phyloP scores from a whole-genome alignment of 1,284 basidiomycete genomes.

The Thelephora terrestris region DNA sequence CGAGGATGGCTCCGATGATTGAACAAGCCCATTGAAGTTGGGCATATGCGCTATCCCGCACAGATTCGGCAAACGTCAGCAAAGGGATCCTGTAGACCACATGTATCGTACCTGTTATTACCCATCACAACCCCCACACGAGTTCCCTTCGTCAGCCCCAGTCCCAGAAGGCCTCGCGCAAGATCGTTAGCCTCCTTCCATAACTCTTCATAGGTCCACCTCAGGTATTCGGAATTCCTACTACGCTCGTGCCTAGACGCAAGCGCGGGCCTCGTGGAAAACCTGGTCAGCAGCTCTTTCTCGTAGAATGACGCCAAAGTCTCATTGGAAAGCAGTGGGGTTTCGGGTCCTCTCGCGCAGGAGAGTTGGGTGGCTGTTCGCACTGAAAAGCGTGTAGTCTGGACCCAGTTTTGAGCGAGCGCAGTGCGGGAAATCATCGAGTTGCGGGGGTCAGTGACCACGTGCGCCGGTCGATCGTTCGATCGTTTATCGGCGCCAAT shows the following conservation, averaged over 20 bases:
- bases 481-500: too few relatives aligned
- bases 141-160: conserved; percentile 72
- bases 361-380: conserved; percentile 23
- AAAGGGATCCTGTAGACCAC: not conserved
- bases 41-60: conserved; percentile 53
- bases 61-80: conserved; percentile 1
- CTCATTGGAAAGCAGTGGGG: conserved; percentile 47
- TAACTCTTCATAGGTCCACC: conserved; percentile 69
- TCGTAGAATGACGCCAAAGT: conserved; percentile 61
- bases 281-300: conserved; percentile 39
- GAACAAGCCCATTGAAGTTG: conserved; percentile 79
- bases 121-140: conserved; percentile 78
- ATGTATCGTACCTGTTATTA: conserved; percentile 53
- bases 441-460: too few relatives aligned
- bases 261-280: conserved; percentile 49
- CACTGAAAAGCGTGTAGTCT: too few relatives aligned
- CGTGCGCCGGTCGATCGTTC: too few relatives aligned
- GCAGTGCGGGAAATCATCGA: too few relatives aligned
- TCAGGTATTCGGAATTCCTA: conserved; percentile 39
- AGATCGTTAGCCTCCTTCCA: conserved; percentile 56
- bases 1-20: conserved; percentile 68
- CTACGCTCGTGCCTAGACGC: conserved; percentile 56
- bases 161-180: conserved; percentile 54
- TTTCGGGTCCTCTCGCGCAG: conserved; percentile 44
- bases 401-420: too few relatives aligned